phyloP scores from a whole-genome alignment of 345 rosid genomes.

The Sisymbrium altissimum region DNA sequence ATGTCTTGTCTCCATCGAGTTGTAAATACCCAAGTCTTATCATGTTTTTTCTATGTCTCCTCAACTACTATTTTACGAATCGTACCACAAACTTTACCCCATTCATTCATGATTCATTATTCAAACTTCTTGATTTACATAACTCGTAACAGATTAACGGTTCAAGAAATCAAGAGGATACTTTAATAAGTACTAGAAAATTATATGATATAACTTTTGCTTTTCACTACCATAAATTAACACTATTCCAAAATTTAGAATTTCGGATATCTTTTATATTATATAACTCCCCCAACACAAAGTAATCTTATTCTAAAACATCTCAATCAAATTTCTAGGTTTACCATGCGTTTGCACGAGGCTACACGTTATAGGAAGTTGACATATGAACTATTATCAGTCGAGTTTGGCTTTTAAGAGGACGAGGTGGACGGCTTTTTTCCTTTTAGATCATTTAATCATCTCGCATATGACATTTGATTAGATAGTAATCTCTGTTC shows the following conservation, averaged over 20 bases:
- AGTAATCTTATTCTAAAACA: neutral
- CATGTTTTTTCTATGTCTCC: conserved; percentile 33
- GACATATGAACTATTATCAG: neutral
- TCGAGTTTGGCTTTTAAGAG: neutral
- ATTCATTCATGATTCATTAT: neutral
- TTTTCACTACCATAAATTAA: neutral
- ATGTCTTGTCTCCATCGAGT: conserved; percentile 20
- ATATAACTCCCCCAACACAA: neutral
- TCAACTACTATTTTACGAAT: conserved; percentile 23
- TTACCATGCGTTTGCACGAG: neutral
- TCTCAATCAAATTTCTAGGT: neutral
- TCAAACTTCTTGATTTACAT: neutral
- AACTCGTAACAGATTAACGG: too few species aligned
- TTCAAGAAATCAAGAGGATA: neutral
- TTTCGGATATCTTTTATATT: neutral
- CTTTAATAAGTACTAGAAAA: neutral
- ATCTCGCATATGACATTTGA: too few species aligned
- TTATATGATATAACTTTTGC: neutral
- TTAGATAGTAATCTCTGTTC: too few species aligned
- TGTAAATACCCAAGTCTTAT: conserved; percentile 24
- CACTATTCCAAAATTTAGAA: neutral
- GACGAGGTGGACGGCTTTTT: neutral
- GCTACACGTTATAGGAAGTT: neutral
- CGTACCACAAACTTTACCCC: conserved; percentile 22
- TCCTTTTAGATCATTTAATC: too few species aligned